Base-by-base conservation (phyloP, 139 green algal genomes). In the Tetradesmus obliquus region DNA sequence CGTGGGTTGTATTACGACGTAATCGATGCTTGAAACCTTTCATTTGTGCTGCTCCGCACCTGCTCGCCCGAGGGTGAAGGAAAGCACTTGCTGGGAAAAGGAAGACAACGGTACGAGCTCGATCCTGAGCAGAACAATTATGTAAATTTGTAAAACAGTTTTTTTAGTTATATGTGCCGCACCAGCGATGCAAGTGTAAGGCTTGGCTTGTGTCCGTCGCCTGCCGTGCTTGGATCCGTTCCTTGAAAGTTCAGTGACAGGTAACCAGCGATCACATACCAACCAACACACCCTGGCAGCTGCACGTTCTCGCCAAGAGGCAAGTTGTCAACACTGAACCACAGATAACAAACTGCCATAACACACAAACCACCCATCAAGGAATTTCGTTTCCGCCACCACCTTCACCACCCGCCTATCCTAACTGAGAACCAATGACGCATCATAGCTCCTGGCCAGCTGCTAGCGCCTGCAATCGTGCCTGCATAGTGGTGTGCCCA, bases 391-490 rank as follows among this genome's bases (percentile, higher is more conserved):
- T 9, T 13, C 57, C 57, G 8, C 57, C 57, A 66, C 57, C 57
- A 66, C 57, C 57, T 13, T 1, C 57, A 66, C 57, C 57, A 66
- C 57, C 57, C 32, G 32, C 32, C 32, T 45, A 45, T 45, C 32
- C 32, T 45, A 45, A 45, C 32, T 45, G 32, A 45, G 32, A 45
- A 45, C 32, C 32, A 45, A 45, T 45, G 32, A 45, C 32, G 32
- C 32, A 45, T 45, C 32, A 76, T 24, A 88, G 62, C 85, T 84
- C 53, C 7, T 79, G 54, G 6, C 86, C 86, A 69, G 86, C n/a
- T 54, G 86, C 86, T 66, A 90, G 69, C 9, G 87, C 87, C 55
- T 72, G 20, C 51, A 91, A 13, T 51, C 87, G n/a, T 76, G 87
- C 87, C 72, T 91, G 87, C 72, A 91, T 91, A n/a, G n/a, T 91